Base-by-base conservation (phyloP, 768 basidiomycete species). In the Rhodotorula toruloides region DNA sequence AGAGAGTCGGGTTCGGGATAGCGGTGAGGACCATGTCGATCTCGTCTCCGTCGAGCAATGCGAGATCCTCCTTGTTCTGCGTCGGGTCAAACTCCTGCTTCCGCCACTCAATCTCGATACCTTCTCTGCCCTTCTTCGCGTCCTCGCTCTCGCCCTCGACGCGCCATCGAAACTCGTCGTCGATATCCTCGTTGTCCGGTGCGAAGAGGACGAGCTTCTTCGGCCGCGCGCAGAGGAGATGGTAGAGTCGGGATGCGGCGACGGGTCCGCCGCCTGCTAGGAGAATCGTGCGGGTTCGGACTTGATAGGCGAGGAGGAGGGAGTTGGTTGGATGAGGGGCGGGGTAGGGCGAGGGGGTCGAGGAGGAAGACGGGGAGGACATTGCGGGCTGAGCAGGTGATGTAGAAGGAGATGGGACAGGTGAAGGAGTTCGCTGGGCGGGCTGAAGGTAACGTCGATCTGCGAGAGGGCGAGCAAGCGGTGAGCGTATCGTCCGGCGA, bases 191-290 rank as follows among this genome's bases (percentile, higher is more conserved):
- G 29, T 80, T 74, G 57, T 76, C 76, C 7, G 94, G 96, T 11
- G 86, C 82, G 63, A 99, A 79, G 76, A 99, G 79, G 13, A 86
- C 86, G 74, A 97, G 84, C 44, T 79, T 79, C 1, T 53, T 40
- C 11, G 71, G 67, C 8, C 48, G 43, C 8, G 90, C 90, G 68
- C 88, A 88, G 70, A 99, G 86, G 72, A 93, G 83, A 70, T 90
- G 88, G 74, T 88, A 86, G 60, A 98, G 83, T 59, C 96, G 86
- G 57, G 89, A 85, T 5, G 91, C 86, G 4, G 92, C 94, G 56
- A 99, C 88, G 64, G 87, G 85, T 54, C 96, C 96, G 14, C 94
- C 96, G 48, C 96, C 96, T 71, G 98, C 84, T 73, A 98, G 84
- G 75, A 98, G 87, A 52, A 96, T 90, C 27, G 80, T 82, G 72